Evolutionary conservation across 2,329 filamentous ascomycete species (phyloP).

Genomic region (Grosmannia penicillata): DNA sequence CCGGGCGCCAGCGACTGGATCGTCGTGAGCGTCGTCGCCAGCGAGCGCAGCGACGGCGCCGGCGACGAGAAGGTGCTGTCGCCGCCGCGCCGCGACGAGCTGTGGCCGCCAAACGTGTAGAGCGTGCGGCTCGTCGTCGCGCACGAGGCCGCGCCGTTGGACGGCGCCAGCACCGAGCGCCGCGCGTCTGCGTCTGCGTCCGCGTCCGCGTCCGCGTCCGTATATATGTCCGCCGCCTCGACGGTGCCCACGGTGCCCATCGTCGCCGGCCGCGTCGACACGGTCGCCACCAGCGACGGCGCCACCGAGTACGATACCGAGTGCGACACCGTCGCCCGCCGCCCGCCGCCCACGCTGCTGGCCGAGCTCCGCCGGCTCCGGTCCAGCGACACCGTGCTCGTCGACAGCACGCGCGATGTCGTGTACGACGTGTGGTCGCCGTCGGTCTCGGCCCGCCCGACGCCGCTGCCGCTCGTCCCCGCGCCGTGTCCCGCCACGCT

Average conservation of each 20-base stretch:
- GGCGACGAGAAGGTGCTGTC: conserved; percentile 72
- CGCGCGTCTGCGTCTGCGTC: conserved; percentile 65
- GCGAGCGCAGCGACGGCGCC: conserved; percentile 62
- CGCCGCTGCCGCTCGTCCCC: conserved; percentile 1
- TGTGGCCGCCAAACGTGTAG: conserved; percentile 49
- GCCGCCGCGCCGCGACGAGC: conserved; percentile 52
- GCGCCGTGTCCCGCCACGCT: conserved; percentile 22
- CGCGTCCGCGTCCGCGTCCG: conserved; percentile 66
- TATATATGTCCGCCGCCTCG: conserved; percentile 45
- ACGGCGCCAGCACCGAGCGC: conserved; percentile 60
- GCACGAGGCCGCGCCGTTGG: conserved; percentile 48
- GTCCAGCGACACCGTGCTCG: conserved; percentile 38
- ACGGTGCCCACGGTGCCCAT: too few relatives aligned
- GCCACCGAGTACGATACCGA: background rate
- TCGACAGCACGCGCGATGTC: conserved; percentile 32
- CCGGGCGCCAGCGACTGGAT: conserved; percentile 60
- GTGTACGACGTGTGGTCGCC: conserved; percentile 40
- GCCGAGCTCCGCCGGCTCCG: conserved; percentile 31
- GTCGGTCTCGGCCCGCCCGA: conserved; percentile 9
- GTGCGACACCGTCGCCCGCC: conserved; percentile 26
- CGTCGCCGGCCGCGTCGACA: background rate
- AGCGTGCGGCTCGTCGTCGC: conserved; percentile 53
- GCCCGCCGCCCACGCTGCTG: conserved; percentile 45
- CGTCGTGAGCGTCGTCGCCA: conserved; percentile 73
- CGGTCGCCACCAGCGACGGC: background rate